Conservation (phyloP, 164 flowering plant species). For the Warburgia ugandensis region DNA sequence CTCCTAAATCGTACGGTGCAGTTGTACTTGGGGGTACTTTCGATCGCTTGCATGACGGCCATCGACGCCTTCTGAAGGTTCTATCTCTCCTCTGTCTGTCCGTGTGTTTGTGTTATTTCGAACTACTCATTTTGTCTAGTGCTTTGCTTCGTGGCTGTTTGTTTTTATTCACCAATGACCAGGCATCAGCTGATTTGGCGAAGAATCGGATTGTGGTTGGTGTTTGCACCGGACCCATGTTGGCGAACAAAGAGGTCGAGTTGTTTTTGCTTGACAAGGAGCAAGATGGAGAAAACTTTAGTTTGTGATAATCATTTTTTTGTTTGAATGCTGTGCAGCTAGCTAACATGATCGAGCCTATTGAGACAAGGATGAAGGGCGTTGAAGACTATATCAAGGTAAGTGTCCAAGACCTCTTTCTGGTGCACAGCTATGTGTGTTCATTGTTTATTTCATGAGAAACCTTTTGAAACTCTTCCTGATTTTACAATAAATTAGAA, state of each 20-base stretch:
- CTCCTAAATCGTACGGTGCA: slow-evolving; percentile 44
- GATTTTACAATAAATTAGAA: no score
- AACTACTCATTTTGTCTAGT: background rate
- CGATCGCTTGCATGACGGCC: slow-evolving; percentile 86
- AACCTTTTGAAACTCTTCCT: background rate
- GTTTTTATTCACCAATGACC: background rate
- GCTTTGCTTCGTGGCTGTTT: background rate
- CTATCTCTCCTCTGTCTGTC: background rate
- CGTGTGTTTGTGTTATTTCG: background rate
- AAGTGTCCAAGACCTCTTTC: background rate
- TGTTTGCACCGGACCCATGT: slow-evolving; percentile 87
- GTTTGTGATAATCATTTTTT: no score
- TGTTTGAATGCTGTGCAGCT: slow-evolving; percentile 34
- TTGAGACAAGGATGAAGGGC: slow-evolving; percentile 60
- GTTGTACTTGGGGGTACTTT: slow-evolving; percentile 95
- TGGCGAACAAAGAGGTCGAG: slow-evolving; percentile 62
- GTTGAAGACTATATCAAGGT: slow-evolving; percentile 81
- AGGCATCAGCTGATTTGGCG: slow-evolving; percentile 72
- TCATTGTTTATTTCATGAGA: background rate
- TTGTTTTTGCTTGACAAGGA: background rate
- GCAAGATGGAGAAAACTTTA: no score
- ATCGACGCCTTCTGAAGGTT: slow-evolving; percentile 70
- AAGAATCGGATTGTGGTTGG: slow-evolving; percentile 73
- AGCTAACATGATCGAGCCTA: slow-evolving; percentile 64
- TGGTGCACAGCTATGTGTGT: background rate